Percentiles rank a stretch among this genome's conserved stretches.
Conservation (phyloP, 2,329 filamentous ascomycete genomes). For the Ophiocordyceps australis region DNA sequence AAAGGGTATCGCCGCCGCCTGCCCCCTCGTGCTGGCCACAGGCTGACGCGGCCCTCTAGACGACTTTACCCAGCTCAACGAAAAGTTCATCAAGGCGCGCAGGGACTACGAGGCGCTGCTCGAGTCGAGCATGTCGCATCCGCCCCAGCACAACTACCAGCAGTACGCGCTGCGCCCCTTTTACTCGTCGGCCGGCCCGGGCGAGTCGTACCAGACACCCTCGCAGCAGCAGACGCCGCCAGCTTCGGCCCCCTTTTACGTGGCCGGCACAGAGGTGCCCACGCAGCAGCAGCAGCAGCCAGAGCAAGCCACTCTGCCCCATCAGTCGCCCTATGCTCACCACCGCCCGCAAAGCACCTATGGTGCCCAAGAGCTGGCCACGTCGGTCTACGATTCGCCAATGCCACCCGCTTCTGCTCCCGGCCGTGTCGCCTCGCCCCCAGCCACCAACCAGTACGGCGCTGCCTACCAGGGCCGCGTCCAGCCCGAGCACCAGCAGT, state of each 20-base stretch:
- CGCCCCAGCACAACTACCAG: slow-evolving; percentile 63
- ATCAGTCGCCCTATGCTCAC: slow-evolving; percentile 20
- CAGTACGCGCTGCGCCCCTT: slow-evolving; percentile 40
- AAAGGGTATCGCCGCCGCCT: slow-evolving; percentile 45
- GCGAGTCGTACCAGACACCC: slow-evolving; percentile 27
- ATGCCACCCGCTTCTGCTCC: slow-evolving; percentile 22
- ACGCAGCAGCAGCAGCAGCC: slow-evolving; percentile 22
- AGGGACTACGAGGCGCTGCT: slow-evolving; percentile 92
- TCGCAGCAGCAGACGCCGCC: slow-evolving; percentile 25
- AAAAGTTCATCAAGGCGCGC: slow-evolving; percentile 98
- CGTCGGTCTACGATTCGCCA: slow-evolving; percentile 60
- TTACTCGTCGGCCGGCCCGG: slow-evolving; percentile 22
- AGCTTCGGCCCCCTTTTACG: slow-evolving; percentile 49
- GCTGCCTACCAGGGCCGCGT: slow-evolving; percentile 29
- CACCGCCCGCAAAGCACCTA: slow-evolving; percentile 48
- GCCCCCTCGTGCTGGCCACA: too few species aligned
- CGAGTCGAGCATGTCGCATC: slow-evolving; percentile 90
- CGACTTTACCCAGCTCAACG: slow-evolving; percentile 95
- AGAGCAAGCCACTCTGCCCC: slow-evolving; percentile 28
- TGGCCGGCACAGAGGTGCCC: slow-evolving; percentile 38
- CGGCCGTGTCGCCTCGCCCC: slow-evolving; percentile 9
- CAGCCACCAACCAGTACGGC: slow-evolving; percentile 14
- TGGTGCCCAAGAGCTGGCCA: slow-evolving; percentile 60
- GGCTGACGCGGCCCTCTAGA: slow-evolving; percentile 32
- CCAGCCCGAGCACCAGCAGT: slow-evolving; percentile 28